Base-by-base conservation (phyloP, 805 yeast species). In the Pichia pseudocactophila region DNA sequence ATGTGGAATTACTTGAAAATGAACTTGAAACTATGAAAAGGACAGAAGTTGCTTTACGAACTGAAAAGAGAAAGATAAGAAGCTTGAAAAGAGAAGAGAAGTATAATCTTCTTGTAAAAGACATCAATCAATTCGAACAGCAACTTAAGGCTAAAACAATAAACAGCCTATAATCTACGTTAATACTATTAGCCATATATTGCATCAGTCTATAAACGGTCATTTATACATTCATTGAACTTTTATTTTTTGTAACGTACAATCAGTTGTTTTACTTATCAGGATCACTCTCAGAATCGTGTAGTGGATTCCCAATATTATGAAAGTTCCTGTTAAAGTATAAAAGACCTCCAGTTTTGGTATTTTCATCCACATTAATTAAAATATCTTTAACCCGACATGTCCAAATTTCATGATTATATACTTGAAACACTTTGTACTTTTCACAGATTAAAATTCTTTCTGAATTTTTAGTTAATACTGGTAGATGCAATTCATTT, bases 391-490 rank as follows among this genome's bases (percentile, higher is more conserved):
- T 63, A 4, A 90, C 94, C 46, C 75, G 71, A 3, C 86, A 96
- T 4, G 88, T 76, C 92, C 96, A 86, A 3, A 90, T 77, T 57
- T 89, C 96, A 62, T 90, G 97, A 55, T 83, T 87, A 46, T 83
- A 88, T 1, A 87, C 80, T 10, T 58, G 58, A 39, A 82, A 69
- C 4, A 71, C 74, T 20, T 68, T 63, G 36, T 60, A 64, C 41
- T 73, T 74, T 42, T 72, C 66, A 57, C 92, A 84, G 16, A 84
- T 71, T 47, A 84, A 62, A 2, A 78, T 73, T 37, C 77, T 63
- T 48, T 80, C 88, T 28, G 78, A 70, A 19, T 72, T 67, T 18
- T 64, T 65, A 2, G 57, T 50, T 44, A 84, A 53, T 0, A 83
- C 62, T 0, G 94, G 92, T 9, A 80, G 60, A 30, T 64, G 54